Conservation (phyloP, 805 yeast species). For the Yarrowia bubula region DNA sequence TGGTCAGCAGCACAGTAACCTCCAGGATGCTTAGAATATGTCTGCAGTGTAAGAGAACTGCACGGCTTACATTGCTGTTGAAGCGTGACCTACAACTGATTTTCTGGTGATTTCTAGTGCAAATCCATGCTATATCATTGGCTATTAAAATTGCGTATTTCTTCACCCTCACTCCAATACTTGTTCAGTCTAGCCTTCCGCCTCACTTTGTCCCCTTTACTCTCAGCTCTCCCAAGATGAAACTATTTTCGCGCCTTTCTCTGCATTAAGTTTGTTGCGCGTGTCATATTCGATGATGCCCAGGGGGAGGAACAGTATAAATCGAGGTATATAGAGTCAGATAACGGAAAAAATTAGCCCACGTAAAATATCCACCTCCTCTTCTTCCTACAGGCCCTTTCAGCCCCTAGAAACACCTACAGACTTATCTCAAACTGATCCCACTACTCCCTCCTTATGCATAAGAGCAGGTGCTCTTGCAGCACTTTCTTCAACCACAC, state of each 20-base stretch:
- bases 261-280: conserved; percentile 11
- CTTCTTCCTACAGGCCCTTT: not conserved
- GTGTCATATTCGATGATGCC: conserved; percentile 2
- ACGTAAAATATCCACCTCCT: too few relatives aligned
- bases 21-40: too few relatives aligned
- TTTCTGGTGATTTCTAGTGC: too few relatives aligned
- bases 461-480: conserved; percentile 16
- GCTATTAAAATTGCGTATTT: too few relatives aligned
- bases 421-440: not conserved
- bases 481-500: conserved; percentile 12
- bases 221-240: not conserved
- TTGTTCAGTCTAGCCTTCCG: not conserved
- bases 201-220: not conserved
- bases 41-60: too few relatives aligned
- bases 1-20: too few relatives aligned
- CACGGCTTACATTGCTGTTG: too few relatives aligned
- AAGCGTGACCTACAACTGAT: too few relatives aligned
- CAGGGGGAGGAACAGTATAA: too few relatives aligned
- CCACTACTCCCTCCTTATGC: not conserved
- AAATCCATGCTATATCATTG: too few relatives aligned
- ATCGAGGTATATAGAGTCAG: not conserved
- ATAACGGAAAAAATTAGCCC: too few relatives aligned
- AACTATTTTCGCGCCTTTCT: not conserved
- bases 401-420: not conserved
- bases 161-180: too few relatives aligned